Percentiles rank a stretch among this genome's conserved stretches.
These are phyloP conservation scores for Solanum dulcamara DNA, from an alignment of 257 asterid species.

Conservation along the genomic window DNA sequence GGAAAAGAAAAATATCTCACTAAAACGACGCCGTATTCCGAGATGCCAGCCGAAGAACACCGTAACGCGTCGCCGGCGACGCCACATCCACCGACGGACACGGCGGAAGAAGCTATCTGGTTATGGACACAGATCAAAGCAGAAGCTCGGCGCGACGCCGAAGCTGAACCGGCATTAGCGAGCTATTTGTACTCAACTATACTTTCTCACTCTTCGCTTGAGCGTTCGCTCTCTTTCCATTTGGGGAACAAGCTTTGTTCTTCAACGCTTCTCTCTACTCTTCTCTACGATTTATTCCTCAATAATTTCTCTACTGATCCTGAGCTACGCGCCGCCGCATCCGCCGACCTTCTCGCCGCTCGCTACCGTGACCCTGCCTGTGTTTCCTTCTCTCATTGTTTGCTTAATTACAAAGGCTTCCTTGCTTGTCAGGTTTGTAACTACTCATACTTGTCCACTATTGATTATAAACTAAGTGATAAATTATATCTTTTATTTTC, in stretches of 20 bases:
- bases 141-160: constrained; percentile 81
- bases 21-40: constrained; percentile 9
- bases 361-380: constrained; percentile 34
- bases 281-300: constrained; percentile 73
- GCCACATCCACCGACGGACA: constrained; percentile 27
- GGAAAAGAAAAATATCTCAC: not conserved
- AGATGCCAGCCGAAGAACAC: constrained; percentile 60
- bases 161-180: constrained; percentile 81
- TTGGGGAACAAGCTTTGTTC: constrained; percentile 87
- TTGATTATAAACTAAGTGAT: too few species aligned
- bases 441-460: too few species aligned
- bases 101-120: constrained; percentile 55
- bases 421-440: constrained; percentile 33
- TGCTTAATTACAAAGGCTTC: constrained; percentile 33
- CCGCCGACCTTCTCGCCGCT: constrained; percentile 24
- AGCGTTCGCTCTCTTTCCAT: constrained; percentile 77
- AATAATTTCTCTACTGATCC: constrained; percentile 57
- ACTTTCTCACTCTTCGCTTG: constrained; percentile 74
- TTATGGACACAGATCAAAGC: constrained; percentile 62
- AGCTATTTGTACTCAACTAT: constrained; percentile 78
- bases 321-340: constrained; percentile 42
- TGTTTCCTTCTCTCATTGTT: constrained; percentile 32
- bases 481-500: too few species aligned
- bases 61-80: constrained; percentile 25
- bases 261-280: constrained; percentile 77